phyloP scores from a whole-genome alignment of 2,329 filamentous ascomycete genomes.

The Fulvia fulva region DNA sequence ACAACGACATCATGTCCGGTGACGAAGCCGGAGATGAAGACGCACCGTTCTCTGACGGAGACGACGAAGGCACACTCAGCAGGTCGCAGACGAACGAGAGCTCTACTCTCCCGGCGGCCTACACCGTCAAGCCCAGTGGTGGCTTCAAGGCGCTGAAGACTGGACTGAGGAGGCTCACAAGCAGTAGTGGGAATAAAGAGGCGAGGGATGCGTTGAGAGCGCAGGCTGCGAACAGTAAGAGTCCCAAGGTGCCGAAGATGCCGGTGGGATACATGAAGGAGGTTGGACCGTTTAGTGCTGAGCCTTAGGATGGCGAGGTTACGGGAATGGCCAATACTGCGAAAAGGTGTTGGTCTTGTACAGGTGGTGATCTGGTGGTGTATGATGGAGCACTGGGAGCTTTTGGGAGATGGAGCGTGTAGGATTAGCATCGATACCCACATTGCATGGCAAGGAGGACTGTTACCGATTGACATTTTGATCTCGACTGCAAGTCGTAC shows the following conservation, averaged over 20 bases:
- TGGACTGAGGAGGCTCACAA: conserved; percentile 60
- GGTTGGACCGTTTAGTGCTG: conserved; percentile 32
- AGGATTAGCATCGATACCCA: conserved; percentile 7
- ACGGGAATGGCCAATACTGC: background rate
- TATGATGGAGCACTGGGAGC: background rate
- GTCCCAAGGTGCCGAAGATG: conserved; percentile 48
- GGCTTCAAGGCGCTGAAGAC: conserved; percentile 48
- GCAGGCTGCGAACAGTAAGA: conserved; percentile 32
- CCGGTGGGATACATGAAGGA: conserved; percentile 37
- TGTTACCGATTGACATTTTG: background rate
- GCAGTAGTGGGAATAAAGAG: conserved; percentile 43
- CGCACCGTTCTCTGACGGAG: conserved; percentile 75
- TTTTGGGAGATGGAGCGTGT: background rate
- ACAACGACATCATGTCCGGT: conserved; percentile 65
- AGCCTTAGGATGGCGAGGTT: conserved; percentile 21
- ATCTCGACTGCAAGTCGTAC: background rate
- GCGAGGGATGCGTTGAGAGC: conserved; percentile 38
- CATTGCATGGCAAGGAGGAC: background rate
- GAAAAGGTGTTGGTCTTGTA: background rate
- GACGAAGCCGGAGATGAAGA: conserved; percentile 62
- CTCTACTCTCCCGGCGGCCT: conserved; percentile 11
- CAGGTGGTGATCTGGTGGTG: background rate
- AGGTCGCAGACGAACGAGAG: conserved; percentile 32
- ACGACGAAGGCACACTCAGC: conserved; percentile 57
- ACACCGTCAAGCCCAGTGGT: conserved; percentile 29